phyloP scores from a whole-genome alignment of 2,329 filamentous ascomycete species.

The Microdochium trichocladiopsis region DNA sequence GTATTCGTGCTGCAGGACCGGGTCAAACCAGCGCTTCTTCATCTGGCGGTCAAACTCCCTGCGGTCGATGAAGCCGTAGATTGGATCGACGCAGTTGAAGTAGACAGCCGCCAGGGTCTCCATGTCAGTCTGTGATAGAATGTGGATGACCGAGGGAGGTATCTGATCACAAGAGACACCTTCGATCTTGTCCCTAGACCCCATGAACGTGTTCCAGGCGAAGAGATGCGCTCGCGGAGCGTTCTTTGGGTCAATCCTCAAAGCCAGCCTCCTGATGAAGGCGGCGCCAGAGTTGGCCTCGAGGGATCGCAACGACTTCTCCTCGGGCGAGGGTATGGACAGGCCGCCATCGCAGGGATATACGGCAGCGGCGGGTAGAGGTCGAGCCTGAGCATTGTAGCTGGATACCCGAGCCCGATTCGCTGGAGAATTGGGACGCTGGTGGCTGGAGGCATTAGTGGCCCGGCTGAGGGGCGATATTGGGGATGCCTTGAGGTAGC shows the following conservation, averaged over 20 bases:
- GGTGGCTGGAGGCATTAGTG: too few relatives aligned
- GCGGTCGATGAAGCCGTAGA: constrained; percentile 41
- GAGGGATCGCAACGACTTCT: constrained; percentile 26
- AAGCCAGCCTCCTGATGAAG: constrained; percentile 44
- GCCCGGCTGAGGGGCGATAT: too few relatives aligned
- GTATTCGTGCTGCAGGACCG: constrained; percentile 20
- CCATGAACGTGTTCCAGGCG: constrained; percentile 41
- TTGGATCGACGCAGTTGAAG: constrained; percentile 43
- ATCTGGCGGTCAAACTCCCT: constrained; percentile 21
- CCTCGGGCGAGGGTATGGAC: background rate
- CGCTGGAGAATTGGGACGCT: too few relatives aligned
- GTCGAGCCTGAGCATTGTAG: background rate
- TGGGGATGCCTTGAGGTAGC: constrained; percentile 28
- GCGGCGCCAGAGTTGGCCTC: constrained; percentile 52
- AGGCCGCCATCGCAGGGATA: background rate
- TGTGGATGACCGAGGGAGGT: constrained; percentile 31
- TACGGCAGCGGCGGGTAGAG: constrained; percentile 3
- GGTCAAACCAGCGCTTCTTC: constrained; percentile 23
- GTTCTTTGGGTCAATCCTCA: constrained; percentile 43
- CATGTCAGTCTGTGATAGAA: constrained; percentile 41
- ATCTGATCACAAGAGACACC: constrained; percentile 1
- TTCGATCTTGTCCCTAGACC: constrained; percentile 17
- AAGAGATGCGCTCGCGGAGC: constrained; percentile 47
- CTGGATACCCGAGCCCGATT: too few relatives aligned
- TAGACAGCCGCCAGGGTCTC: constrained; percentile 34